phyloP scores from a whole-genome alignment of 768 basidiomycete genomes.

The Clavaria fumosa region DNA sequence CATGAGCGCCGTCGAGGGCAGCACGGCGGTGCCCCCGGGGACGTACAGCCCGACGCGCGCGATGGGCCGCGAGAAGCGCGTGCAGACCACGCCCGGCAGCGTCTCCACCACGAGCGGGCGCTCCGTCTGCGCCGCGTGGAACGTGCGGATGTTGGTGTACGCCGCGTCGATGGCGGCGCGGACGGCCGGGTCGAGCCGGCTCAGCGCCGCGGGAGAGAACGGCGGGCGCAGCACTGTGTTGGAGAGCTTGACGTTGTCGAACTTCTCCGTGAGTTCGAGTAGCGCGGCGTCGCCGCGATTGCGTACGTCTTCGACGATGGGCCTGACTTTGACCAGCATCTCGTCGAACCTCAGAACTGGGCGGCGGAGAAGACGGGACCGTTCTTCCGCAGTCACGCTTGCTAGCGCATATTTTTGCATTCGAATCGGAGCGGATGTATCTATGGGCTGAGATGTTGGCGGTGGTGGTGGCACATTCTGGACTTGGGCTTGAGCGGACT shows the following conservation, averaged over 20 bases:
- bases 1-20: conserved; percentile 96
- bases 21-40: conserved; percentile 90
- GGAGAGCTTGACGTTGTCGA: conserved; percentile 66
- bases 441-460: conserved; percentile 11
- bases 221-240: conserved; percentile 68
- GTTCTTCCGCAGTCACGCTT: conserved; percentile 31
- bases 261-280: conserved; percentile 80
- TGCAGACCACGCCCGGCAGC: conserved; percentile 95
- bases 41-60: conserved; percentile 93
- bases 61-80: conserved; percentile 90
- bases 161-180: conserved; percentile 77
- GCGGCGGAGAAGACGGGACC: conserved; percentile 60
- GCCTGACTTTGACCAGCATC: conserved; percentile 87
- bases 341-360: conserved; percentile 79
- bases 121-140: conserved; percentile 78
- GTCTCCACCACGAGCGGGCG: conserved; percentile 71
- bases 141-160: conserved; percentile 81
- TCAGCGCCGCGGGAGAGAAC: conserved; percentile 51
- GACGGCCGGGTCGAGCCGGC: conserved; percentile 43
- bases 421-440: conserved; percentile 44
- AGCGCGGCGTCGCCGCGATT: conserved; percentile 74
- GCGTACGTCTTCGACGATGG: conserved; percentile 84
- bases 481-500: conserved; percentile 54
- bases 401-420: conserved; percentile 65
- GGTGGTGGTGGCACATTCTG: conserved; percentile 8